Conservation (phyloP, 192 early-diverging fungal genomes). For the Mortierella antarctica region DNA sequence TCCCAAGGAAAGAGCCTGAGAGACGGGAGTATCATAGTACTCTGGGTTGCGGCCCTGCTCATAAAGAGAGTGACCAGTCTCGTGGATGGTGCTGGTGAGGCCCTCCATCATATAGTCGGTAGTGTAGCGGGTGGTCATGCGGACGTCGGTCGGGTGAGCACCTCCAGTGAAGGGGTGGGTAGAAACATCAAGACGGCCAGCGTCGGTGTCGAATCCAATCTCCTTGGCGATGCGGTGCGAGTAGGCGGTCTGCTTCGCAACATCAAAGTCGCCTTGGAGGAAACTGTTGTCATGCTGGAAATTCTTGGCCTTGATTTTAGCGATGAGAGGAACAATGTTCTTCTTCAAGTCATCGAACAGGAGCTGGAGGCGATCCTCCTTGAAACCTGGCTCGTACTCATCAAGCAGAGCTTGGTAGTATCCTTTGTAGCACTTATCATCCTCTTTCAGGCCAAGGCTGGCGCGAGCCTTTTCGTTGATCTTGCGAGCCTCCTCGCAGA, state of each 20-base stretch:
- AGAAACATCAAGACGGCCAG: slow-evolving; percentile 55
- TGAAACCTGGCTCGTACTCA: slow-evolving; percentile 53
- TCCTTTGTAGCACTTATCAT: slow-evolving; percentile 49
- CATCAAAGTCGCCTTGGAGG: slow-evolving; percentile 38
- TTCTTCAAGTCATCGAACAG: slow-evolving; percentile 49
- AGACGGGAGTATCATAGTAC: slow-evolving; percentile 33
- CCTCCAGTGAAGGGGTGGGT: slow-evolving; percentile 56
- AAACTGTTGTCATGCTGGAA: slow-evolving; percentile 48
- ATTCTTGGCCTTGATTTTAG: slow-evolving; percentile 54
- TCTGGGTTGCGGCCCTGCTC: slow-evolving; percentile 54
- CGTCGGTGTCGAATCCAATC: slow-evolving; percentile 54
- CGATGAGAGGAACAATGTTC: slow-evolving; percentile 53
- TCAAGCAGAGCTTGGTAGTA: slow-evolving; percentile 53
- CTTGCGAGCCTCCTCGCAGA: slow-evolving; percentile 47
- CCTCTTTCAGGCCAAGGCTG: slow-evolving; percentile 27
- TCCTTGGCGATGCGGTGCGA: slow-evolving; percentile 49
- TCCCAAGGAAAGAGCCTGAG: slow-evolving; percentile 41
- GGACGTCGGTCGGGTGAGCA: slow-evolving; percentile 46
- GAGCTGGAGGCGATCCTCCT: slow-evolving; percentile 39
- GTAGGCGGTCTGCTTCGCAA: slow-evolving; percentile 51
- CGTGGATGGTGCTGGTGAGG: slow-evolving; percentile 54
- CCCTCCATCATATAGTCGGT: slow-evolving; percentile 43
- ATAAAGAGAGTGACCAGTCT: slow-evolving; percentile 57
- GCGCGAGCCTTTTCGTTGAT: slow-evolving; percentile 53
- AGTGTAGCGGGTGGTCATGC: slow-evolving; percentile 58